Base-by-base conservation (phyloP, 257 asterid species). In the Linaria vulgaris region DNA sequence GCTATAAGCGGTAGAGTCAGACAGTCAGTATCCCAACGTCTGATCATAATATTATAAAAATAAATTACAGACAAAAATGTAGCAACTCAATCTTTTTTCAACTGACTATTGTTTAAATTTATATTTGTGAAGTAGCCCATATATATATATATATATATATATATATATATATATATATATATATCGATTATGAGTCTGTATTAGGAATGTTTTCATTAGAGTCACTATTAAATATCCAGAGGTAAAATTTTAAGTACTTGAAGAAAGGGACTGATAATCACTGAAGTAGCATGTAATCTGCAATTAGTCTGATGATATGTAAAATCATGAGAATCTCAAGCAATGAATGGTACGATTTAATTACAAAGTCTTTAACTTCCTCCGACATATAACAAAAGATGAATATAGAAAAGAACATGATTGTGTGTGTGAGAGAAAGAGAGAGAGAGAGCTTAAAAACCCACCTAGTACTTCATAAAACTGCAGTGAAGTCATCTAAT, bases 301-400 rank as follows among this genome's bases (percentile, higher is more conserved):
- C 45, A 34, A 41, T 46, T n/a, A n/a, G n/a, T n/a, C n/a, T 53
- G 3, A 54, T 69, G 88, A 73, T 41, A 75, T 16, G 88, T 84
- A 71, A 79, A 80, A 81, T 79, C 91, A n/a, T n/a, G n/a, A 77
- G 80, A 75, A 84, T 77, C 82, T n/a, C n/a, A n/a, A n/a, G n/a
- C n/a, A n/a, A n/a, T 75, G 68, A 74, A 64, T 48, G 71, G 67
- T 59, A n/a, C n/a, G n/a, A n/a, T 64, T 27, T 15, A 58, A 66
- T 59, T 52, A 38, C 16, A 12, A 74, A 74, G 66, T 69, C 34
- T 6, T 73, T 51, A 71, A 17, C 71, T 69, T 67, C 23, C 10
- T 58, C 82, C 72, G 83, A 78, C 86, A 78, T 57, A 24, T 63
- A 39, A 71, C 57, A 46, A 77, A 70, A 69, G 74, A 70, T 39